Conservation (phyloP, 768 basidiomycete genomes). For the Lyophyllum atratum region DNA sequence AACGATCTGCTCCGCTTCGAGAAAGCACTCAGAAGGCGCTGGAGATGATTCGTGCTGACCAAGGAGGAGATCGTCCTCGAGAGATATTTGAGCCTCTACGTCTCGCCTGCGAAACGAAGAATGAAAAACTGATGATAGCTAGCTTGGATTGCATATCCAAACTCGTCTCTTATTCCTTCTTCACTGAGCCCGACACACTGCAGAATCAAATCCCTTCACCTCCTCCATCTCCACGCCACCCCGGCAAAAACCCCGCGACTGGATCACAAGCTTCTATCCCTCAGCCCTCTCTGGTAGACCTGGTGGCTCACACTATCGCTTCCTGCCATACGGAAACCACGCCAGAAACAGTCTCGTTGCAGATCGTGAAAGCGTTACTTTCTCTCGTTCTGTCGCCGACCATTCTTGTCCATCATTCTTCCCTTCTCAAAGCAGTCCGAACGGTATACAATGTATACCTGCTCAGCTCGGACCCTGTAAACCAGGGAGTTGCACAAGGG, state of each 20-base stretch:
- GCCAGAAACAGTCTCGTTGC: slow-evolving; percentile 88
- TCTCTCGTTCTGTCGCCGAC: slow-evolving; percentile 86
- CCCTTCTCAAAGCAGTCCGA: slow-evolving; percentile 91
- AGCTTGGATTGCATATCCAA: slow-evolving; percentile 98
- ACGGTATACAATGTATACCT: slow-evolving; percentile 99
- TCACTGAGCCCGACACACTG: slow-evolving; percentile 62
- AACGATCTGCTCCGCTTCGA: slow-evolving; percentile 75
- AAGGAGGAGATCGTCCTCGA: slow-evolving; percentile 75
- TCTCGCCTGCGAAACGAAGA: slow-evolving; percentile 93
- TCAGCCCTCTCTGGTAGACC: slow-evolving; percentile 81
- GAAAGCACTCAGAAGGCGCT: slow-evolving; percentile 82
- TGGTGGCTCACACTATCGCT: slow-evolving; percentile 94
- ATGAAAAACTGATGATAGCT: slow-evolving; percentile 92
- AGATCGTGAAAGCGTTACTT: slow-evolving; percentile 94
- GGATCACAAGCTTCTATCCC: slow-evolving; percentile 51
- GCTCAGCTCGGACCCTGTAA: slow-evolving; percentile 84
- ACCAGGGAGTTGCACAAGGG: slow-evolving; percentile 98
- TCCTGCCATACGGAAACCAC: slow-evolving; percentile 87
- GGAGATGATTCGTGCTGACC: slow-evolving; percentile 76
- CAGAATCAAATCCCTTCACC: slow-evolving; percentile 62
- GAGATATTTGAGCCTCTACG: slow-evolving; percentile 96
- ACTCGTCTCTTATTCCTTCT: slow-evolving; percentile 96
- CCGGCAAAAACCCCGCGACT: slow-evolving; percentile 40
- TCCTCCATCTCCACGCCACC: slow-evolving; percentile 68
- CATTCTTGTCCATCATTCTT: slow-evolving; percentile 91